Evolutionary conservation across 129 eudicot genomes (phyloP), one percentile per base, ranked within the genome.

Genomic region (Centrapalus pauciflorus): DNA sequence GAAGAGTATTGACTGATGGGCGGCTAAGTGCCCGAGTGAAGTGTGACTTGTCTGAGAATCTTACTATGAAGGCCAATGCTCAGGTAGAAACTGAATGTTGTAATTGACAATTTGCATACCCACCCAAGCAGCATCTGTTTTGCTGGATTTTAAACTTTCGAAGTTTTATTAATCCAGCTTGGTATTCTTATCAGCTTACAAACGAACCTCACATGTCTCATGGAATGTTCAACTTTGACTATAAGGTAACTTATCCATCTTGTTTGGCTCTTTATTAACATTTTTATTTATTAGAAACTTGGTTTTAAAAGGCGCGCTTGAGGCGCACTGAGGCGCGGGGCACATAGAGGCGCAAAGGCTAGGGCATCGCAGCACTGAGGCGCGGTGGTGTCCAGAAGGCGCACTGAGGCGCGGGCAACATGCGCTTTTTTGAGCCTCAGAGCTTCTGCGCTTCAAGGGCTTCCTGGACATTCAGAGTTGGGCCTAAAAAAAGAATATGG

Each of bases 191-290:
- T 68, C 85, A 93, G 99, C 95, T 93, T 71, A 80, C 95, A 17
- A 74, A 72, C 28, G 99, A 93, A 83, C 99, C 95, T 41, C 96
- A 93, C 79, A 89, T 89, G 99, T 93, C 99, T 10, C 95, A 93
- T 73, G 96, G 89, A 55, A 84, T 88, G 91, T 79, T 77, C 79
- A 83, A 79, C 72, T 82, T 93, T 52, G 99, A 93, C 77, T 93
- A 93, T 57, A 93, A 93, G 96, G 99, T 93, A 69, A 69, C 32
- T 51, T 55, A 41, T 28, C 29, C 35, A 4, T 50, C 27, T 64
- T 66, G 33, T 57, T 35, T 52, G 30, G 55, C 19, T 64, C 35
- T 25, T 40, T 46, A 14, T 34, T 23, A 26, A 32, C 28, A 40
- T 63, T n/a, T n/a, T n/a, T n/a, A n/a, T n/a, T n/a, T n/a, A n/a